Percentiles rank a stretch among this genome's conserved stretches.
Evolutionary conservation across 2,329 filamentous ascomycete genomes (phyloP).

Genomic region (Beauveria varroae): DNA sequence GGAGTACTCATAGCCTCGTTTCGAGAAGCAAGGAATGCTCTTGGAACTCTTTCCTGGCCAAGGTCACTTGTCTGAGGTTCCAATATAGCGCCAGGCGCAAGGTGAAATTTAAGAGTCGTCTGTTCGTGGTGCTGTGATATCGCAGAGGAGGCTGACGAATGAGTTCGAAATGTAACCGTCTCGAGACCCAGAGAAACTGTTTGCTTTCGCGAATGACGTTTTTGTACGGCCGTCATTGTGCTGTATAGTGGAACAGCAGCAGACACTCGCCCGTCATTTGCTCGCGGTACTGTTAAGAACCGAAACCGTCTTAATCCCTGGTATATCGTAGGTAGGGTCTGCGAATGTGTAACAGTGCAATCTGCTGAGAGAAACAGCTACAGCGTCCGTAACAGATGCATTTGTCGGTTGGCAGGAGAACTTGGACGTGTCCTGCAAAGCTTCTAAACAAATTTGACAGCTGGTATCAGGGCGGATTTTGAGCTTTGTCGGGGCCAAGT

Average conservation of each 20-base stretch:
- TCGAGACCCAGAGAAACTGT: neutral
- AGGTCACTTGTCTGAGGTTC: neutral
- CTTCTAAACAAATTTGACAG: too few species aligned
- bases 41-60: neutral
- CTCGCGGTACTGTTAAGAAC: neutral
- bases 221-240: conserved; percentile 11
- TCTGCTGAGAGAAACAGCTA: neutral
- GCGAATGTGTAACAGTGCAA: neutral
- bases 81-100: neutral
- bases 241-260: neutral
- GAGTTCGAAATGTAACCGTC: neutral
- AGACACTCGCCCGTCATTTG: neutral
- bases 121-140: neutral
- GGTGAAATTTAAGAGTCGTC: neutral
- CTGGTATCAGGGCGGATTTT: neutral
- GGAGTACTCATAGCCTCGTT: neutral
- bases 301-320: neutral
- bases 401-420: neutral
- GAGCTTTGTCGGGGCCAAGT: neutral
- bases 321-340: neutral
- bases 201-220: conserved; percentile 2
- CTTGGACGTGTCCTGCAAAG: neutral
- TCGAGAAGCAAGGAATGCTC: neutral
- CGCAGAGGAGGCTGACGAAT: neutral
- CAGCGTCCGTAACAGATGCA: neutral